Percentiles rank a stretch among this genome's conserved stretches.
These are phyloP conservation scores for Talaromyces rugulosus DNA, from an alignment of 2,329 filamentous ascomycete species.

Conservation along the genomic window DNA sequence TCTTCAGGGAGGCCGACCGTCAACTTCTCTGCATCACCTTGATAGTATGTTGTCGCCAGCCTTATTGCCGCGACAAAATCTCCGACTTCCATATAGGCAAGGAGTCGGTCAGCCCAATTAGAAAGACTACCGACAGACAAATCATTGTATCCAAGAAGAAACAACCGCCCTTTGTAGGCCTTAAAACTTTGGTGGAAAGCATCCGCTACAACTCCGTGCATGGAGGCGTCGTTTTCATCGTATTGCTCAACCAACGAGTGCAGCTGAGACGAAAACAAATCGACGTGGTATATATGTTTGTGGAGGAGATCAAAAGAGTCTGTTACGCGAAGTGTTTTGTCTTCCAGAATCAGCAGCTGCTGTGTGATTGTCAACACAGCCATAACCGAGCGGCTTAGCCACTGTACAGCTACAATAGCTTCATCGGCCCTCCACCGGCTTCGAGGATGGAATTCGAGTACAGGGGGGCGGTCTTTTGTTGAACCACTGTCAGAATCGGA, in stretches of 20 bases:
- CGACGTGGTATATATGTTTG: conserved; percentile 86
- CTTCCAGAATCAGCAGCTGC: conserved; percentile 85
- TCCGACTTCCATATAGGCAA: conserved; percentile 94
- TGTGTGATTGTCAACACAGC: conserved; percentile 92
- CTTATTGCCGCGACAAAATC: conserved; percentile 90
- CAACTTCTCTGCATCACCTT: conserved; percentile 84
- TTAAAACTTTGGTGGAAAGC: conserved; percentile 98
- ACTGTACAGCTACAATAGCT: conserved; percentile 92
- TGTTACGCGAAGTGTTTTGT: conserved; percentile 81
- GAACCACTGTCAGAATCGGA: conserved; percentile 52
- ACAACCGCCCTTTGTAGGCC: conserved; percentile 88
- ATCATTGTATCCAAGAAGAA: conserved; percentile 90
- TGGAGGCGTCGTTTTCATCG: conserved; percentile 78
- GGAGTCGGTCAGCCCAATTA: conserved; percentile 92
- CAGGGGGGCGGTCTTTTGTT: conserved; percentile 72
- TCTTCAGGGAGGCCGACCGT: conserved; percentile 92
- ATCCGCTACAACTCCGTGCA: conserved; percentile 95
- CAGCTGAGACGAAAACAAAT: conserved; percentile 85
- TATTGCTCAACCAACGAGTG: conserved; percentile 80
- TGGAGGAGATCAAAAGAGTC: conserved; percentile 90
- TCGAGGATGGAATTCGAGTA: conserved; percentile 73
- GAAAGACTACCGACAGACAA: conserved; percentile 86
- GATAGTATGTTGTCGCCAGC: conserved; percentile 87
- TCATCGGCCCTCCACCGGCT: conserved; percentile 93
- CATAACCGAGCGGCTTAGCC: conserved; percentile 89